These are phyloP conservation scores for Sporisorium scitamineum DNA, from an alignment of 1,284 basidiomycete species.

Conservation along the genomic window DNA sequence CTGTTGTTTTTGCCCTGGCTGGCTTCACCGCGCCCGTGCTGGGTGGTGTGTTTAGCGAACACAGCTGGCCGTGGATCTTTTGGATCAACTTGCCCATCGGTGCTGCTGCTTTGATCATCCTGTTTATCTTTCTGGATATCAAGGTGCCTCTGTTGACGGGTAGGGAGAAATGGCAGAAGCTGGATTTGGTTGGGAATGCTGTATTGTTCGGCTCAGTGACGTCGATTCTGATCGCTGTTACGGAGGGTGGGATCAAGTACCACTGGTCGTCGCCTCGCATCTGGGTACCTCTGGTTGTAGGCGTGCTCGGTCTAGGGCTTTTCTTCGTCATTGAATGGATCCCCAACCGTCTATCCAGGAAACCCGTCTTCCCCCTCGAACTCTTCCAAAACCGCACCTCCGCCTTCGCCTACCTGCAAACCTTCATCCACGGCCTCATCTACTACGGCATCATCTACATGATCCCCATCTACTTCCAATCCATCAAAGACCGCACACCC, in stretches of 20 bases:
- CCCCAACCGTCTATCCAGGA: conserved; percentile 30
- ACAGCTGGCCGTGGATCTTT: conserved; percentile 71
- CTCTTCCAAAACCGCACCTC: conserved; percentile 65
- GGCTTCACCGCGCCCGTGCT: conserved; percentile 69
- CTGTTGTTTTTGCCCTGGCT: conserved; percentile 57
- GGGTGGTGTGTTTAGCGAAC: conserved; percentile 69
- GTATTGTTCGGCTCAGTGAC: conserved; percentile 64
- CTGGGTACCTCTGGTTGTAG: conserved; percentile 65
- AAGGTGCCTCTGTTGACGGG: conserved; percentile 63
- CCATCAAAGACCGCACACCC: conserved; percentile 71
- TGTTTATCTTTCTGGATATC: conserved; percentile 62
- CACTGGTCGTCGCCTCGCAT: conserved; percentile 64
- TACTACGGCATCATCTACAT: conserved; percentile 63
- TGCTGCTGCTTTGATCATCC: conserved; percentile 15
- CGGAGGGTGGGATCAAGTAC: conserved; percentile 68
- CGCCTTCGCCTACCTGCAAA: conserved; percentile 61
- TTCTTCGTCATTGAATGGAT: conserved; percentile 63
- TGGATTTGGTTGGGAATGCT: conserved; percentile 69
- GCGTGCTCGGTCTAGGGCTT: conserved; percentile 59
- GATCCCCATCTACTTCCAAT: conserved; percentile 72
- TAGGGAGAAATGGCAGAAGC: conserved; percentile 63
- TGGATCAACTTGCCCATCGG: conserved; percentile 65
- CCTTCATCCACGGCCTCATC: conserved; percentile 66
- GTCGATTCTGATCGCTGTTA: conserved; percentile 67
- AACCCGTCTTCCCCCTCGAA: conserved; percentile 66